Base-by-base conservation (phyloP, 2,329 filamentous ascomycete species). In the Apiospora hydei region DNA sequence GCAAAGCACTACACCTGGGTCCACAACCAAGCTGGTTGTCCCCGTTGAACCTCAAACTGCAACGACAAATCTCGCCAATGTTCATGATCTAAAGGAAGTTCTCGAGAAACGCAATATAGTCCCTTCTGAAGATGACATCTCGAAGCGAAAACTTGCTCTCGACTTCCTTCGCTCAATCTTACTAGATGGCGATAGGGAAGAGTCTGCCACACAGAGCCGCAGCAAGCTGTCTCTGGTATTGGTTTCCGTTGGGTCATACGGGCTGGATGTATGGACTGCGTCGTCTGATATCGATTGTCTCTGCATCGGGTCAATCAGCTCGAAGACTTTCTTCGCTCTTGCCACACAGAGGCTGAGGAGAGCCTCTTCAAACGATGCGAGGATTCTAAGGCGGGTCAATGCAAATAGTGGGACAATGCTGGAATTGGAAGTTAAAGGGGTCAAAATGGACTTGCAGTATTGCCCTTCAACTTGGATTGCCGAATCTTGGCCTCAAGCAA, bases 381-480 rank as follows among this genome's bases (percentile, higher is more conserved):
- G 78, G 30, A 82, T 92, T 14, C 76, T 92, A 21, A 86, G 90
- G 57, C 87, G 87, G 69, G 88, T 92, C 11, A 86, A 88, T 67
- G 86, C 89, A 1, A 85, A 85, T 68, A 87, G 88, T 0, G 90
- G 90, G 11, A 90, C 86, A 0, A 92, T 92, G 88, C 83, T 93
- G 6, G 90, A 93, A 75, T 81, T 93, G 5, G 86, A 88, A 57
- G 82, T 92, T n/a, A 78, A 81, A 4, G 87, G 85, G 13, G 82
- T 92, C 75, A 89, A 85, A 73, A 84, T 92, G 76, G 89, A 93
- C 77, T 81, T 94, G 68, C 91, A 92, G 73, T 93, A 93, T 77
- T 92, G 90, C 74, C 85, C 89, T 7, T 88, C 91, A 1, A 82
- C 85, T 3, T 82, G 82, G 43, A 82, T 93, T 61, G 84, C 88